Conservation (phyloP, 2,329 filamentous ascomycete genomes). For the Zymoseptoria tritici region DNA sequence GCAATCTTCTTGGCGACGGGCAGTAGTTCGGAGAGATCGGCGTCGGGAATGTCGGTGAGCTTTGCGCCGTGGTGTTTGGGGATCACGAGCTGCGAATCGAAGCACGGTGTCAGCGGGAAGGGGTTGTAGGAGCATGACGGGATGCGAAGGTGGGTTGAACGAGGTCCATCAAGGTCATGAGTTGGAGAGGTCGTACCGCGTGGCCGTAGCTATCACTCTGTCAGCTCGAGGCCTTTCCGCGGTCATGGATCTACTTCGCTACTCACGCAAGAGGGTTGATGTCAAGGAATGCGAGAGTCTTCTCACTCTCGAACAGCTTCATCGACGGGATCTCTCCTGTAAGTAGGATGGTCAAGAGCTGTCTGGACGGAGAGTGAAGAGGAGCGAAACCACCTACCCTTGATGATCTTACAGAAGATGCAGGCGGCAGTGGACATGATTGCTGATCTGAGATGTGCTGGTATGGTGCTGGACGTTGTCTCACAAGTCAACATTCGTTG, state of each 20-base stretch:
- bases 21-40: slow-evolving; percentile 74
- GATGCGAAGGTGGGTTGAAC: neutral
- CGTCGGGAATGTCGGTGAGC: slow-evolving; percentile 86
- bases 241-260: neutral
- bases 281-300: slow-evolving; percentile 91
- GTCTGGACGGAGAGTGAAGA: neutral
- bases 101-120: neutral
- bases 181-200: slow-evolving; percentile 54
- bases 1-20: slow-evolving; percentile 84
- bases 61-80: slow-evolving; percentile 92
- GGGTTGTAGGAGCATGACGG: too few relatives aligned
- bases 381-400: slow-evolving; percentile 50
- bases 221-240: slow-evolving; percentile 1
- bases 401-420: slow-evolving; percentile 98
- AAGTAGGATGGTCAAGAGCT: slow-evolving; percentile 3
- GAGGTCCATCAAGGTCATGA: slow-evolving; percentile 8
- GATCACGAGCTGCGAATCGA: slow-evolving; percentile 68
- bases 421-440: slow-evolving; percentile 51
- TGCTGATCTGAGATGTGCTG: neutral
- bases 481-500: too few relatives aligned
- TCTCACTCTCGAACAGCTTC: slow-evolving; percentile 93
- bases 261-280: slow-evolving; percentile 64
- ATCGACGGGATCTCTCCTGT: slow-evolving; percentile 90
- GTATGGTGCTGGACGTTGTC: too few relatives aligned
- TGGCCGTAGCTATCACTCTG: slow-evolving; percentile 55